Evolutionary conservation across 495 filamentous ascomycete species (phyloP), one percentile per base, ranked within the genome.

Genomic region (Aspergillus nidulans): DNA sequence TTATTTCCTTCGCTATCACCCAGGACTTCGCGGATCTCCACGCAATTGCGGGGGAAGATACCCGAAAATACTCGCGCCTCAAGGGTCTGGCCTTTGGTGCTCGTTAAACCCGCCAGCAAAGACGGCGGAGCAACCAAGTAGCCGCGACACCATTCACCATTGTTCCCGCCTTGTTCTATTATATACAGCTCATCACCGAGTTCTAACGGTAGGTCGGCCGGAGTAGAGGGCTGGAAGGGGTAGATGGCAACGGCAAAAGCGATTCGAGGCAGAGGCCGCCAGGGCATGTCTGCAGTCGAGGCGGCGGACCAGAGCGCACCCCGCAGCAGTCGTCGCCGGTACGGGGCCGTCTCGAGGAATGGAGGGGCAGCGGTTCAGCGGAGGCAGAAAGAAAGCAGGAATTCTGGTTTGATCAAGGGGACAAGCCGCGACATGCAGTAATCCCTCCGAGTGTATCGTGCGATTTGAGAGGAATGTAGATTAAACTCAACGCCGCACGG

Each of bases 121-220:
- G 90, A 95, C 6, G 95, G 95, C 7, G 94, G 94, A 63, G 92
- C 90, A 54, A 97, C 86, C 43, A 98, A 80, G 72, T 98, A 98
- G 38, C 94, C 94, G 15, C 94, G 85, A 64, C 89, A 91, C 95
- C 95, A 98, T 63, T 90, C 81, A 58, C 86, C 88, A 71, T 95
- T 81, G 20, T 69, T 71, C 3, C 91, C 92, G n/a, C 86, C 86
- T 70, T 96, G 90, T 74, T 98, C 94, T 65, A 98, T 96, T 52
- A 98, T 95, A 72, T 98, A 98, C 49, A 98, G 77, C 70, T 97
- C 94, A 79, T 98, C 94, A 65, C 94, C 94, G 24, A 98, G 85
- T 71, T 98, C 91, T 63, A 98, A 83, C 13, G 94, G 92, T n/a
- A 98, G 84, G 70, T 98, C 94, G 62, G 89, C 89, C 25, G 92